phyloP scores from a whole-genome alignment of 2,329 filamentous ascomycete species.

The Monosporascus sp. region DNA sequence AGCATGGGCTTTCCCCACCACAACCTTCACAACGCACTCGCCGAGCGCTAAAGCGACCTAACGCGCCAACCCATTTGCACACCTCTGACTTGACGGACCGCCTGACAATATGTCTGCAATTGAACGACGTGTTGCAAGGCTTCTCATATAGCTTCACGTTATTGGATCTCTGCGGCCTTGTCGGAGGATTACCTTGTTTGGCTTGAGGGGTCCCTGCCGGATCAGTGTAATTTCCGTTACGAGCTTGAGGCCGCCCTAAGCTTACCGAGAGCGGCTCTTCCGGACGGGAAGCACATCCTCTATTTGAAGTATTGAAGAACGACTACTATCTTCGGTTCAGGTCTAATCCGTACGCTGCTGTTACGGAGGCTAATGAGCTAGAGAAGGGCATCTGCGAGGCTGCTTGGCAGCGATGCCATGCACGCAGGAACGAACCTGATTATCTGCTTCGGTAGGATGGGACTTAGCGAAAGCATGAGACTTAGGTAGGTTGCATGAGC shows the following conservation, averaged over 20 bases:
- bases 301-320: neutral
- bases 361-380: neutral
- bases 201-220: neutral
- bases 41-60: neutral
- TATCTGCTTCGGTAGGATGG: neutral
- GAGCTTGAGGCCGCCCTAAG: neutral
- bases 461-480: neutral
- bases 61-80: neutral
- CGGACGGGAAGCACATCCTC: neutral
- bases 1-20: neutral
- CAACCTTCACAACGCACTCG: neutral
- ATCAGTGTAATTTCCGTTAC: neutral
- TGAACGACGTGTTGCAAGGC: neutral
- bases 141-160: neutral
- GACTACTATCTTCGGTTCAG: neutral
- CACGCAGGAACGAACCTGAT: neutral
- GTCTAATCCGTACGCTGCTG: neutral
- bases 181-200: neutral
- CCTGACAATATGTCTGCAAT: neutral
- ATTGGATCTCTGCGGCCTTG: neutral
- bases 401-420: neutral
- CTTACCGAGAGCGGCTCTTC: neutral
- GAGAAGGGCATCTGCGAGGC: neutral
- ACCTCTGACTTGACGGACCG: too few species aligned
- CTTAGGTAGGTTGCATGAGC: neutral